A percentile compares a stretch with the other conserved stretches of the same genome.
Conservation (phyloP, 2,329 filamentous ascomycete species). For the Fusarium xylarioides region DNA sequence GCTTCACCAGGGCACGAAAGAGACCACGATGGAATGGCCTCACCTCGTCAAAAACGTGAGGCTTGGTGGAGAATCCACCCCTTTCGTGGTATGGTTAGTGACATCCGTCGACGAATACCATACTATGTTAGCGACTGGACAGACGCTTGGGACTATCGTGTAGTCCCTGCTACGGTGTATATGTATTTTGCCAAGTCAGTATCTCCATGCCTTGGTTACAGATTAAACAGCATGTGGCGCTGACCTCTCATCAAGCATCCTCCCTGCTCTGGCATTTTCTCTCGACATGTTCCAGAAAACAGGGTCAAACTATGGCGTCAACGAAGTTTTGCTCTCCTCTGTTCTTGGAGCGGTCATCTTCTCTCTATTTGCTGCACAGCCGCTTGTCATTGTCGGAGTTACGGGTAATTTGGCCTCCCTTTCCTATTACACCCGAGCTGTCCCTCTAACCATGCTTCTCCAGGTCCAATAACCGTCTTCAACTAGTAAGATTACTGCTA, state of each 20-base stretch:
- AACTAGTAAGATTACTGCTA: constrained; percentile 69
- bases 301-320: constrained; percentile 84
- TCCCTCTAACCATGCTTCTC: constrained; percentile 3
- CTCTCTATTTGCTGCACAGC: constrained; percentile 80
- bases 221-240: not conserved
- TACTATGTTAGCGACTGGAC: constrained; percentile 85
- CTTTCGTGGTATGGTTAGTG: constrained; percentile 83
- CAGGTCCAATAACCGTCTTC: constrained; percentile 89
- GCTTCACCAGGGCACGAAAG: constrained; percentile 15
- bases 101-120: constrained; percentile 76
- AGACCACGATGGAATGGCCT: not conserved
- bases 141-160: constrained; percentile 90
- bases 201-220: not conserved
- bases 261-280: constrained; percentile 88
- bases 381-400: constrained; percentile 89
- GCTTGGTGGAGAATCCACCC: constrained; percentile 78
- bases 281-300: constrained; percentile 95
- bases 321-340: constrained; percentile 87
- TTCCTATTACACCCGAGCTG: not conserved
- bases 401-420: constrained; percentile 62
- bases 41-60: constrained; percentile 15
- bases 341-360: constrained; percentile 87
- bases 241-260: constrained; percentile 65
- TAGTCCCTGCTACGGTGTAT: constrained; percentile 86
- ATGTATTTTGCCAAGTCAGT: constrained; percentile 94